Conservation (phyloP, 2,329 filamentous ascomycete species). For the Leptographium flavum region DNA sequence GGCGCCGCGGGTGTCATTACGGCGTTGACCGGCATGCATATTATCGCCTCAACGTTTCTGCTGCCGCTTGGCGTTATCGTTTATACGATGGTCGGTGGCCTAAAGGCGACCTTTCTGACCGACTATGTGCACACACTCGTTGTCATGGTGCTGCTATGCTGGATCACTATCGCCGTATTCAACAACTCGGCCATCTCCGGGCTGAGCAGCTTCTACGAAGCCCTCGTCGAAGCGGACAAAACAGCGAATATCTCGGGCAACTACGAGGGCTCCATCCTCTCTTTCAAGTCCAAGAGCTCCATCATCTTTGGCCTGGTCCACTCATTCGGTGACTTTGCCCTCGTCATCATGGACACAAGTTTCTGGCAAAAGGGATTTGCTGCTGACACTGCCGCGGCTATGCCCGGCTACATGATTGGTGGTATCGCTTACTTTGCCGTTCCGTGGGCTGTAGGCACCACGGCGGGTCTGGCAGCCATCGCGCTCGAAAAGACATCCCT, state of each 20-base stretch:
- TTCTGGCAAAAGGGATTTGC: constrained; percentile 93
- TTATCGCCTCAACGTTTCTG: constrained; percentile 69
- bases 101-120: constrained; percentile 76
- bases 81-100: constrained; percentile 63
- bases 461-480: constrained; percentile 69
- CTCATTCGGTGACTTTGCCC: constrained; percentile 51
- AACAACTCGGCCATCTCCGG: constrained; percentile 63
- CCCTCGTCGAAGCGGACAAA: constrained; percentile 52
- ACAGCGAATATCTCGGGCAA: constrained; percentile 67
- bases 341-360: constrained; percentile 72
- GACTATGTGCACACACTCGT: constrained; percentile 76
- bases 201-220: constrained; percentile 66
- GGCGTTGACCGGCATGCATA: constrained; percentile 57
- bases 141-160: constrained; percentile 58
- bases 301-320: constrained; percentile 47
- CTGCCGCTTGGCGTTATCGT: constrained; percentile 66
- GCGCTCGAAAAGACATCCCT: constrained; percentile 59
- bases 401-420: constrained; percentile 77
- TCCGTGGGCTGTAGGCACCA: constrained; percentile 76
- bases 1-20: constrained; percentile 64
- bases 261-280: constrained; percentile 68
- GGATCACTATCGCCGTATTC: constrained; percentile 58
- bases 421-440: constrained; percentile 85
- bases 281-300: constrained; percentile 67
- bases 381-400: constrained; percentile 65